Base-by-base conservation (phyloP, 2,329 filamentous ascomycete species). In the Colletotrichum trifolii region DNA sequence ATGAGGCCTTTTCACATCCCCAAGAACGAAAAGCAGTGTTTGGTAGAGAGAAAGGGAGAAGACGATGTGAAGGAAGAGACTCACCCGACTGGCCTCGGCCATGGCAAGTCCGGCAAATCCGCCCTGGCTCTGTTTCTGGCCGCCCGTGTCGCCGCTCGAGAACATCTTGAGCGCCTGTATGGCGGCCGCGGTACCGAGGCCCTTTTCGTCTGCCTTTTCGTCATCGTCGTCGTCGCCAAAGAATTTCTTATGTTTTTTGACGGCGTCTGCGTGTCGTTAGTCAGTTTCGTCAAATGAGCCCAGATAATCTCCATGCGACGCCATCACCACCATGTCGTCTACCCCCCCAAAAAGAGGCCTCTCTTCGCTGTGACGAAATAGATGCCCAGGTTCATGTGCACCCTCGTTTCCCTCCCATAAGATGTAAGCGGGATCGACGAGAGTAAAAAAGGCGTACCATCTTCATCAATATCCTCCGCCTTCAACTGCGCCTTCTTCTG, bases 81-180 rank as follows among this genome's bases (percentile, higher is more conserved):
- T 59, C 67, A 94, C 82, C 83, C 94, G 94, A 73, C 89, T 90
- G 39, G 93, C 94, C 81, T 97, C 91, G 8, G 86, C 88, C 92
- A 97, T 94, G 47, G 94, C 94, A 75, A 97, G 82, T 5, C 91
- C 92, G 68, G 97, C 86, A 73, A 97, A 93, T 67, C 90, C 87
- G 75, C 90, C 93, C 83, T 97, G 90, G 70, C 88, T 87, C 73
- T 84, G 52, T 78, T 79, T 70, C 68, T 79, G 69, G 69, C 80
- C 77, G 11, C 81, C 78, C 54, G 75, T 78, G 62, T 79, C 76
- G 25, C 88, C 85, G 52, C 85, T 82, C 42, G 85, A 87, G 78
- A 97, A 97, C 82, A 90, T 87, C 82, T 94, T 94, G 69, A 94
- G 77, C 0, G 92, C 92, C 77, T 94, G 90, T 86, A 94, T 89